Evolutionary conservation across 805 yeast genomes (phyloP).

Genomic region (Starmerella apis): DNA sequence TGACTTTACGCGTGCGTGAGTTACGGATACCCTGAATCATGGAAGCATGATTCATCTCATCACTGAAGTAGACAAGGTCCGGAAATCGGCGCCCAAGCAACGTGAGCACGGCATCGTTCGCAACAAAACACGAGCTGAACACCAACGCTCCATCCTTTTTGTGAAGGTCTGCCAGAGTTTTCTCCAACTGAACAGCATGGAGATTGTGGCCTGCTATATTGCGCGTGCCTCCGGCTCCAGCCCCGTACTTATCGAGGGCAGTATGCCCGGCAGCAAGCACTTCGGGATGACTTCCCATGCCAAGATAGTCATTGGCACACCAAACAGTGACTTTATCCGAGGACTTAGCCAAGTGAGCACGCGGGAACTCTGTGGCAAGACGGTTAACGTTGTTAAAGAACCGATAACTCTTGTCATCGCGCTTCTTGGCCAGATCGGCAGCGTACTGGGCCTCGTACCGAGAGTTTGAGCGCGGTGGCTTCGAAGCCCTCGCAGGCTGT

Average conservation of each 20-base stretch:
- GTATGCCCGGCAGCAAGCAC: conserved; percentile 68
- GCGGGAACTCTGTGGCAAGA: conserved; percentile 84
- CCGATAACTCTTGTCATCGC: conserved; percentile 84
- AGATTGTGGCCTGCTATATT: conserved; percentile 96
- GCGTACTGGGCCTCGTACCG: conserved; percentile 36
- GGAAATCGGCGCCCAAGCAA: conserved; percentile 84
- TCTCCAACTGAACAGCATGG: conserved; percentile 79
- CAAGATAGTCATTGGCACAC: conserved; percentile 97
- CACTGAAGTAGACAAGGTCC: conserved; percentile 83
- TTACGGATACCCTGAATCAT: conserved; percentile 94
- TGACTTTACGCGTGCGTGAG: conserved; percentile 76
- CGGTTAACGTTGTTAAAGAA: conserved; percentile 96
- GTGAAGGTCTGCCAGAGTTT: conserved; percentile 80
- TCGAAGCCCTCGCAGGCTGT: too few species aligned
- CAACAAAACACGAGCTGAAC: conserved; percentile 90
- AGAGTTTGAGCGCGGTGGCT: conserved; percentile 1
- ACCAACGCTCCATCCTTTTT: conserved; percentile 92
- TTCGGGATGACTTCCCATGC: conserved; percentile 75
- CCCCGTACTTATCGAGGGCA: conserved; percentile 80
- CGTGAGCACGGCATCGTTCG: conserved; percentile 89
- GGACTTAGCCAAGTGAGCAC: conserved; percentile 70
- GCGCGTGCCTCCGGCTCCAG: conserved; percentile 99
- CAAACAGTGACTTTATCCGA: conserved; percentile 89
- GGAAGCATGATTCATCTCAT: conserved; percentile 90
- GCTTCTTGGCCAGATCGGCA: conserved; percentile 58